Conservation (phyloP, 352 stramenopile species). For the Pythium dissotocum region DNA sequence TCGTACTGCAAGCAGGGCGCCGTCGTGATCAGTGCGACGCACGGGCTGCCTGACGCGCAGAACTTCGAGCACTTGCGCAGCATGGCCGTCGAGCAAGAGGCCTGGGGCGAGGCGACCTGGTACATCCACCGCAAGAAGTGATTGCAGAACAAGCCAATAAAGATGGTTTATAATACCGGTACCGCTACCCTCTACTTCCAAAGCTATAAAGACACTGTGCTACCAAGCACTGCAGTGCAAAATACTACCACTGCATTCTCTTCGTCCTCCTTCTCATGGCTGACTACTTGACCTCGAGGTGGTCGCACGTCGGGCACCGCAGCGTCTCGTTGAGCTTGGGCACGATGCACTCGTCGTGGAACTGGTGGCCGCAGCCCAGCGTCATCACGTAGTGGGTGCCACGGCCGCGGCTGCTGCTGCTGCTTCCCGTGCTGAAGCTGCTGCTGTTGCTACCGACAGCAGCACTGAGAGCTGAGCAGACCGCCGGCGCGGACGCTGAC, state of each 20-base stretch:
- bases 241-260: neutral
- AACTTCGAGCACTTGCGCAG: constrained; percentile 46
- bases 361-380: constrained; percentile 73
- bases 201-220: constrained; percentile 2
- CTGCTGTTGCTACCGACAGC: neutral
- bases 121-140: constrained; percentile 55
- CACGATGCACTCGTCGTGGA: constrained; percentile 86
- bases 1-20: constrained; percentile 53
- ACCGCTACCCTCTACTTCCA: neutral
- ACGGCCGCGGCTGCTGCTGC: constrained; percentile 5
- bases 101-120: constrained; percentile 59
- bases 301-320: constrained; percentile 63
- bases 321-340: constrained; percentile 73
- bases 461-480: constrained; percentile 18
- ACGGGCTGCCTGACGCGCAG: constrained; percentile 45
- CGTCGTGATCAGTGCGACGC: constrained; percentile 62
- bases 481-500: constrained; percentile 15
- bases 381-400: constrained; percentile 67
- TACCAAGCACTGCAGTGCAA: neutral
- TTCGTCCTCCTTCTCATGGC: neutral
- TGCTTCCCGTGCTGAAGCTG: neutral
- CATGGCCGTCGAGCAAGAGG: constrained; percentile 54
- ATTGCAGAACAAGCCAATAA: neutral
- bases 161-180: constrained; percentile 2
- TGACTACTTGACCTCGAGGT: constrained; percentile 35